phyloP scores from a whole-genome alignment of 352 stramenopile genomes.

The Phytophthora hybrid region DNA sequence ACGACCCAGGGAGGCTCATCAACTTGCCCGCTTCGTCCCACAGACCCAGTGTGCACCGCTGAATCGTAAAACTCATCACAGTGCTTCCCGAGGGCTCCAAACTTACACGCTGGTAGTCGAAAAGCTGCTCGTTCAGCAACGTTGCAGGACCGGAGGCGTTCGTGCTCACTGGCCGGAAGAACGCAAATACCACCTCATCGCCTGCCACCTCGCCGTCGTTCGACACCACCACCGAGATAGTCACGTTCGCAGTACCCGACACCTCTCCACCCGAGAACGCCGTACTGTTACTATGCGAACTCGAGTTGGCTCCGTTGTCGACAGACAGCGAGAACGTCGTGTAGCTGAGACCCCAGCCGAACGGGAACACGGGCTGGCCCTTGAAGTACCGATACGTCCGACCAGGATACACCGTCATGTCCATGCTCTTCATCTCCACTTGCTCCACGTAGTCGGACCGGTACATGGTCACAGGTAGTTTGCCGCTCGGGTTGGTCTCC shows the following conservation, averaged over 20 bases:
- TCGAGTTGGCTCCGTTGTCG: constrained; percentile 2
- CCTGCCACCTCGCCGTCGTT: constrained; percentile 59
- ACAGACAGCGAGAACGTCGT: constrained; percentile 67
- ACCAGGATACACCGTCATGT: constrained; percentile 90
- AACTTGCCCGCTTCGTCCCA: constrained; percentile 55
- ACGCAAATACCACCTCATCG: constrained; percentile 74
- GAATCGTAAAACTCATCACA: constrained; percentile 46
- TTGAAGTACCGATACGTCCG: constrained; percentile 94
- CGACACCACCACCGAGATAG: constrained; percentile 51
- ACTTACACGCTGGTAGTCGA: constrained; percentile 60
- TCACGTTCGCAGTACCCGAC: constrained; percentile 39
- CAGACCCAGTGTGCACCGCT: constrained; percentile 48
- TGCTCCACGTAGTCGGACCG: constrained; percentile 76
- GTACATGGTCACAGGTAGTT: constrained; percentile 91
- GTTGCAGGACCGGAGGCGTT: constrained; percentile 56
- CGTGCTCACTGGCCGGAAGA: constrained; percentile 65
- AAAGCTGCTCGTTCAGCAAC: constrained; percentile 75
- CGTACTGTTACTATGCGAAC: neutral
- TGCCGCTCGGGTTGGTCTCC: constrained; percentile 78
- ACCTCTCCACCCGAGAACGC: constrained; percentile 20
- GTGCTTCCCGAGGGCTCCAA: constrained; percentile 36
- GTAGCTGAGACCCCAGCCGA: constrained; percentile 92
- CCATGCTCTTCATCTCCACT: constrained; percentile 90
- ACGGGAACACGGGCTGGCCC: constrained; percentile 88
- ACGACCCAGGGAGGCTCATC: constrained; percentile 61